A percentile compares a stretch with the other conserved stretches of the same genome.
Conservation (phyloP, 352 stramenopile genomes). For the Phytopythium oedochilum region DNA sequence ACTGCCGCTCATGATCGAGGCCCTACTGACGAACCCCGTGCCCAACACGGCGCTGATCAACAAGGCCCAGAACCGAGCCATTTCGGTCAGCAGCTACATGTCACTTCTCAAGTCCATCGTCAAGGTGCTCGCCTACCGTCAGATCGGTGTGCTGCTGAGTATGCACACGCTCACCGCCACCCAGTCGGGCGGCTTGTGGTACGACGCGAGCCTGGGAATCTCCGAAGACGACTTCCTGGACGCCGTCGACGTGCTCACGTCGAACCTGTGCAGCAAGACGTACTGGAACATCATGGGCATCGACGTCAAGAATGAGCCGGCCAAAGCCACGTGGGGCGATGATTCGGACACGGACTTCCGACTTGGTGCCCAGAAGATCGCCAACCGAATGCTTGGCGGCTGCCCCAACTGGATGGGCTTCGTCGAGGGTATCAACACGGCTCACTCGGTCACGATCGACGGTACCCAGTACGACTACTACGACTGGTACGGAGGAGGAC, state of each 20-base stretch:
- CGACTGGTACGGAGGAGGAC: conserved; percentile 58
- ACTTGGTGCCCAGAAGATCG: conserved; percentile 39
- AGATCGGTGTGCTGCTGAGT: conserved; percentile 52
- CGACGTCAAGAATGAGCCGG: conserved; percentile 61
- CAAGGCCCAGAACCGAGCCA: conserved; percentile 49
- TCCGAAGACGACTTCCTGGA: conserved; percentile 36
- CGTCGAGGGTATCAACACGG: conserved; percentile 54
- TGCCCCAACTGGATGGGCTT: conserved; percentile 70
- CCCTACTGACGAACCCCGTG: conserved; percentile 55
- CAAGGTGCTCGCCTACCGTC: conserved; percentile 46
- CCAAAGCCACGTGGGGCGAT: conserved; percentile 42
- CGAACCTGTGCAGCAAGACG: conserved; percentile 35
- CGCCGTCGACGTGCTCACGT: conserved; percentile 43
- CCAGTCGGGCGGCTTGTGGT: conserved; percentile 42
- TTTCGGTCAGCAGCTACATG: conserved; percentile 51
- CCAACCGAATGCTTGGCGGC: conserved; percentile 54
- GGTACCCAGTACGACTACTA: conserved; percentile 47
- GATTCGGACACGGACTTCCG: conserved; percentile 39
- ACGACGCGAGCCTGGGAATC: conserved; percentile 26
- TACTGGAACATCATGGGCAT: conserved; percentile 65
- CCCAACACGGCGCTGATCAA: conserved; percentile 43
- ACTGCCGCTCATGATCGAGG: conserved; percentile 55
- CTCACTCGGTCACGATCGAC: conserved; percentile 41
- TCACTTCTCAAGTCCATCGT: conserved; percentile 44
- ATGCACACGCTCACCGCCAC: conserved; percentile 55